A percentile compares a stretch with the other conserved stretches of the same genome.
Evolutionary conservation across 345 rosid genomes (phyloP).

Genomic region (Raphanus sativus): DNA sequence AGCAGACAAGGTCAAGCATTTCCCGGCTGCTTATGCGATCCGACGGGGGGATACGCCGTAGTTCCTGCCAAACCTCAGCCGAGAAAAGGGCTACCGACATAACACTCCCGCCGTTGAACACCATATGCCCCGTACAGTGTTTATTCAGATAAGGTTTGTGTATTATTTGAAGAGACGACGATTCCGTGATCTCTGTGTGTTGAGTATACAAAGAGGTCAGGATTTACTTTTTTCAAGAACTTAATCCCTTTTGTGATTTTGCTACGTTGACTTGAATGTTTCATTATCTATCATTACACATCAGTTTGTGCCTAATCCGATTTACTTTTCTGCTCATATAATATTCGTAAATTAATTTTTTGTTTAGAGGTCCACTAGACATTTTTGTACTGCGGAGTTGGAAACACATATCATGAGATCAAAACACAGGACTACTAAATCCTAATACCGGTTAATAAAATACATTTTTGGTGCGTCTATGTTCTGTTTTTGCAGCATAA

Average conservation of each 20-base stretch:
- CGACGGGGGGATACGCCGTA: conserved; percentile 43
- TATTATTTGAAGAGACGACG: not conserved
- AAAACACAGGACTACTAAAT: not conserved
- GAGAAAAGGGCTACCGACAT: conserved; percentile 56
- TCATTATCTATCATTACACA: not conserved
- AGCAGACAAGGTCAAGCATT: conserved; percentile 68
- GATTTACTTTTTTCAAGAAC: not conserved
- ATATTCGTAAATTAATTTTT: not conserved
- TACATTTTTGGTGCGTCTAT: not conserved
- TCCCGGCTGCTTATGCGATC: conserved; percentile 54
- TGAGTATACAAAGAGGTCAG: not conserved
- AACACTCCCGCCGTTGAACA: conserved; percentile 53
- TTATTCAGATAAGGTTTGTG: not conserved
- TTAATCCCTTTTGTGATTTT: conserved; percentile 3
- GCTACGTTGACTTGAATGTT: conserved; percentile 24
- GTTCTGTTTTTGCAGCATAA: not conserved
- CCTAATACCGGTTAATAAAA: not conserved
- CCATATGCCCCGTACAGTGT: conserved; percentile 41
- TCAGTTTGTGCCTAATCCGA: not conserved
- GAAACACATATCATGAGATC: not conserved
- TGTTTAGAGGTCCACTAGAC: not conserved
- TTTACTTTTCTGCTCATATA: not conserved
- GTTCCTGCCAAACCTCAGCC: conserved; percentile 53
- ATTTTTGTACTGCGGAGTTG: not conserved
- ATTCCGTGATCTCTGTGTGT: conserved; percentile 5